Percentiles rank a stretch among this genome's conserved stretches.
Conservation (phyloP, 2,329 filamentous ascomycete genomes). For the Talaromyces sp. region DNA sequence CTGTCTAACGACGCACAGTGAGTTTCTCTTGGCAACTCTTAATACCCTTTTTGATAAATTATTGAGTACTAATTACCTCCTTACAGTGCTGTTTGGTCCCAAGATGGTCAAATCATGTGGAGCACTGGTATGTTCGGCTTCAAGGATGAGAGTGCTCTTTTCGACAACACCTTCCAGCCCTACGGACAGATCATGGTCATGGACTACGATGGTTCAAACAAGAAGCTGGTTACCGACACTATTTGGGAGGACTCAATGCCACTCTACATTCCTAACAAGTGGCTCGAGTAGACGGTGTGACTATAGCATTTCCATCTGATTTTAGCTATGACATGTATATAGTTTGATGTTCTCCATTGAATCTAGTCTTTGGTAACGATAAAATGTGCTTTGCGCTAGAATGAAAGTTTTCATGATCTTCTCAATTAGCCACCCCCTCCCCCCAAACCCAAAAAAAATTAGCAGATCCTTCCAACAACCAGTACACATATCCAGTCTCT, state of each 20-base stretch:
- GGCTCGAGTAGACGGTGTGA: slow-evolving; percentile 2
- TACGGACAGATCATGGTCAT: slow-evolving; percentile 51
- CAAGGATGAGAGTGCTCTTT: slow-evolving; percentile 45
- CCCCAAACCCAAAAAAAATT: too few relatives aligned
- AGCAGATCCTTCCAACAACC: too few relatives aligned
- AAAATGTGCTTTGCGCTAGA: neutral
- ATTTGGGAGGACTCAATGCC: slow-evolving; percentile 40
- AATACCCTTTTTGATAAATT: neutral
- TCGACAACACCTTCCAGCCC: slow-evolving; percentile 50
- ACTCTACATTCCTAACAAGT: slow-evolving; percentile 23
- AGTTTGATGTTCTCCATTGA: neutral
- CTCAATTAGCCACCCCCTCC: neutral
- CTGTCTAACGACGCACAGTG: slow-evolving; percentile 44
- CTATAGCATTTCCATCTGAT: neutral
- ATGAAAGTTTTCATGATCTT: neutral
- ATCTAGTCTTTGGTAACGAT: neutral
- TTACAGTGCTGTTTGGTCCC: slow-evolving; percentile 43
- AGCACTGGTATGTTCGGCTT: slow-evolving; percentile 50
- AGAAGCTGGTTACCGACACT: slow-evolving; percentile 29
- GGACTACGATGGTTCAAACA: slow-evolving; percentile 45
- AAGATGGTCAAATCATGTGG: slow-evolving; percentile 47
- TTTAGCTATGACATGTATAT: neutral
- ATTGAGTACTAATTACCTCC: neutral
- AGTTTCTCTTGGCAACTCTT: neutral
- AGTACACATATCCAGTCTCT: neutral